Evolutionary conservation across 176 grass and related monocot species (phyloP), one percentile per base, ranked within the genome.

Genomic region (Avena insularis): DNA sequence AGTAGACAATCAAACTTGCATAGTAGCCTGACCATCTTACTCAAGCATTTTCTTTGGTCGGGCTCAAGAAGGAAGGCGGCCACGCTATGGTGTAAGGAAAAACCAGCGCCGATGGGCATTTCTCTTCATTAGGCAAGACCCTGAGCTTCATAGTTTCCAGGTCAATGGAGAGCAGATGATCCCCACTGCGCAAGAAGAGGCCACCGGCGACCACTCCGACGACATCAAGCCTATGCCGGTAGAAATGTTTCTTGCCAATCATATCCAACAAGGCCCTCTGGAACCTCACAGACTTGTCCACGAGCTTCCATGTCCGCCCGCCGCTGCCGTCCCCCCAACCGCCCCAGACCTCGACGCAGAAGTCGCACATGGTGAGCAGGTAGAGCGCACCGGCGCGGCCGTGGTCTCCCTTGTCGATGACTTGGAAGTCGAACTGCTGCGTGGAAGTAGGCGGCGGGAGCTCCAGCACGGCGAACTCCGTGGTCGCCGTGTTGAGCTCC

Each of bases 51-150:
- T 87, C 12, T 38, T 11, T 65, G 46, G 8, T n/a, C 47, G 84
- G 79, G 45, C 83, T 83, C 73, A 90, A 55, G 72, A 86, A 83
- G 11, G 31, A 64, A 1, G 84, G 89, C 19, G 73, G 89, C 79
- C 89, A 87, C 0, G 17, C 21, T 2, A 83, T 55, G 0, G 73
- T 79, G 46, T 72, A 90, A 54, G 84, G 89, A 35, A 65, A 71
- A 6, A 72, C 83, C 55, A 72, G 8, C 16, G 3, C 31, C 1
- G 21, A 70, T 1, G 35, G 38, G 55, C 65, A 64, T 54, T 55
- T 23, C 9, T 56, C 38, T 11, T 33, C 5, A 2, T 15, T 36
- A 10, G 62, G 15, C 31, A 90, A 12, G 40, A 4, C 21, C 84
- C 6, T 48, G 31, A 87, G 45, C 79, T 61, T 73, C 73, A 76